Evolutionary conservation across 768 basidiomycete genomes (phyloP).

Genomic region (Rhizopogon vinicolor): DNA sequence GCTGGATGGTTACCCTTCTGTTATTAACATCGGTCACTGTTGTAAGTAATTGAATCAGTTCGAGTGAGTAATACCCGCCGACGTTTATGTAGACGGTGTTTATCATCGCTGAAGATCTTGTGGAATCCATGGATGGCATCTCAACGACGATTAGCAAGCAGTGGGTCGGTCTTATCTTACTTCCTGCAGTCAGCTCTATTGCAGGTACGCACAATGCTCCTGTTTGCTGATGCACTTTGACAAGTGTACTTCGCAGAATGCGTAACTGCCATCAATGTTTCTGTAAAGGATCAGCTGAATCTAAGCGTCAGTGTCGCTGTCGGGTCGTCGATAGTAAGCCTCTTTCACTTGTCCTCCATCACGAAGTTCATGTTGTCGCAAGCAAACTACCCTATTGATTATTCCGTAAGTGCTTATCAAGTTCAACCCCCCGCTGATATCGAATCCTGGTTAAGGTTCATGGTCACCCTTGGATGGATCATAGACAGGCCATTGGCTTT

Average conservation of each 20-base stretch:
- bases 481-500: constrained; percentile 76
- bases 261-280: constrained; percentile 86
- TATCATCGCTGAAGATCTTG: constrained; percentile 68
- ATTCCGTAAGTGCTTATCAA: constrained; percentile 54
- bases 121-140: constrained; percentile 80
- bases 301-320: constrained; percentile 83
- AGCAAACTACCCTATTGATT: constrained; percentile 86
- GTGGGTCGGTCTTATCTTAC: constrained; percentile 85
- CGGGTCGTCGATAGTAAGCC: constrained; percentile 67
- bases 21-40: constrained; percentile 58
- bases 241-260: constrained; percentile 49
- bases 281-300: constrained; percentile 77
- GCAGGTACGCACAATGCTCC: constrained; percentile 46
- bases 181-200: constrained; percentile 79
- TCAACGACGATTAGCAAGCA: constrained; percentile 71
- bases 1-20: constrained; percentile 50
- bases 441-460: constrained; percentile 42
- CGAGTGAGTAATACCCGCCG: neutral
- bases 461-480: constrained; percentile 75
- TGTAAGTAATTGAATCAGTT: constrained; percentile 33
- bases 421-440: neutral
- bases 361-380: neutral
- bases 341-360: neutral
- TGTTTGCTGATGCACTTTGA: neutral
- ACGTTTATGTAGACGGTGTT: constrained; percentile 38